These are phyloP conservation scores for Apostasia shenzhenica DNA, from an alignment of 106 monocot species.

Conservation along the genomic window DNA sequence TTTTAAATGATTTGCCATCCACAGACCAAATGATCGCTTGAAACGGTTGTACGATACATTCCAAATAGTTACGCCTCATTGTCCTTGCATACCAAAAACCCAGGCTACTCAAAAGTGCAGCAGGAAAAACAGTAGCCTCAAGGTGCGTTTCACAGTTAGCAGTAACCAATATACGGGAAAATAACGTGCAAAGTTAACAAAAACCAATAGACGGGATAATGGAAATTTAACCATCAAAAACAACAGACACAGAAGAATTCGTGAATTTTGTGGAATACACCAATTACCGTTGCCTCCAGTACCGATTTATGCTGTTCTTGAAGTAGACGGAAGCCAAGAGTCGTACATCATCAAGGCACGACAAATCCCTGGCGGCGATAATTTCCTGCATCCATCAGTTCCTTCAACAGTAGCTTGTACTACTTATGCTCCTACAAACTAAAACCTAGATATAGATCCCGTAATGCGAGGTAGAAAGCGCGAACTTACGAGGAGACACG, in stretches of 20 bases:
- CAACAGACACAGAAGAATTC: neutral
- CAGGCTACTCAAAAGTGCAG: too few relatives aligned
- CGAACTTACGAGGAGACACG: constrained; percentile 77
- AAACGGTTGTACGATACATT: too few relatives aligned
- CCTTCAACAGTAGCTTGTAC: neutral
- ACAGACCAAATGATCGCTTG: too few relatives aligned
- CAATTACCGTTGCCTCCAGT: constrained; percentile 76
- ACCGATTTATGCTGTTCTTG: constrained; percentile 87
- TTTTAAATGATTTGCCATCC: too few relatives aligned
- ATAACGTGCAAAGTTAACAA: too few relatives aligned
- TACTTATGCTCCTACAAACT: constrained; percentile 3
- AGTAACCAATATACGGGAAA: too few relatives aligned
- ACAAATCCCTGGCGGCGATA: constrained; percentile 55
- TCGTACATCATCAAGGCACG: constrained; percentile 78
- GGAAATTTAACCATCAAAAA: neutral
- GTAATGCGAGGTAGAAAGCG: neutral
- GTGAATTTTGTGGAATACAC: constrained; percentile 26
- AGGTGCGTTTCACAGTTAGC: too few relatives aligned
- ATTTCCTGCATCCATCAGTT: constrained; percentile 59
- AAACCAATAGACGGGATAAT: neutral
- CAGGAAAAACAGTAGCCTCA: too few relatives aligned
- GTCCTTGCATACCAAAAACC: too few relatives aligned
- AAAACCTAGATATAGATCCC: neutral
- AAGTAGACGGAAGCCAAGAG: constrained; percentile 90
- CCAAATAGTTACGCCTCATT: too few relatives aligned